Base-by-base conservation (phyloP, 768 basidiomycete genomes). In the Lactifluus echinatus region DNA sequence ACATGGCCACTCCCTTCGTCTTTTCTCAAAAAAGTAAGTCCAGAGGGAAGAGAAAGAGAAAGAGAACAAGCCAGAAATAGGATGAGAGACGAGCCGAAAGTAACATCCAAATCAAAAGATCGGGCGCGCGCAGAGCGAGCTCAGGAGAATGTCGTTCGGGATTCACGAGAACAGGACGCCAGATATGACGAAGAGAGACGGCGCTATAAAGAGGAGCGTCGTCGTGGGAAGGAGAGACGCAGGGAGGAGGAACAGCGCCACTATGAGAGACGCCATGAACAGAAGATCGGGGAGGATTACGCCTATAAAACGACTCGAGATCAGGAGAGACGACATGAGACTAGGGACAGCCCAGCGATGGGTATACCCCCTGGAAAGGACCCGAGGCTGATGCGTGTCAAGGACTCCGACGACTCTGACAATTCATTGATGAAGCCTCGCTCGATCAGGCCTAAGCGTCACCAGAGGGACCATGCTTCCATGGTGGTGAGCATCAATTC, bases 1-100 rank as follows among this genome's bases (percentile, higher is more conserved):
- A 47, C 29, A 26, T 67, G 40, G 53, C 66, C 12, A 48, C 63
- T 51, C 50, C 15, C 47, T 46, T 26, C 48, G 29, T 40, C 62
- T 12, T 59, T 65, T 29, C 54, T 67, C n/a, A 62, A 55, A 43
- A 59, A 70, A 23, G 65, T 68, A 29, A 66, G 23, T 39, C 46
- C 57, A 31, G 50, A 59, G 43, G 50, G 40, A 19, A 49, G 53
- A 45, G 58, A 59, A 24, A 55, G 33, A 26, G 58, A 55, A 14
- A 59, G 17, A 43, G 58, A 55, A 49, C 46, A 42, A 43, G 39
- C 23, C 17, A 55, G 53, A 37, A 50, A 28, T 31, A 54, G 28
- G 36, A n/a, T 4, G 21, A 59, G 29, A 36, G 58, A 59, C 14
- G 53, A 54, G 46, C 17, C 46, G 15, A 57, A 51, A 36, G 44